Conservation (phyloP, 768 basidiomycete genomes). For the Leccinum ochraceum region DNA sequence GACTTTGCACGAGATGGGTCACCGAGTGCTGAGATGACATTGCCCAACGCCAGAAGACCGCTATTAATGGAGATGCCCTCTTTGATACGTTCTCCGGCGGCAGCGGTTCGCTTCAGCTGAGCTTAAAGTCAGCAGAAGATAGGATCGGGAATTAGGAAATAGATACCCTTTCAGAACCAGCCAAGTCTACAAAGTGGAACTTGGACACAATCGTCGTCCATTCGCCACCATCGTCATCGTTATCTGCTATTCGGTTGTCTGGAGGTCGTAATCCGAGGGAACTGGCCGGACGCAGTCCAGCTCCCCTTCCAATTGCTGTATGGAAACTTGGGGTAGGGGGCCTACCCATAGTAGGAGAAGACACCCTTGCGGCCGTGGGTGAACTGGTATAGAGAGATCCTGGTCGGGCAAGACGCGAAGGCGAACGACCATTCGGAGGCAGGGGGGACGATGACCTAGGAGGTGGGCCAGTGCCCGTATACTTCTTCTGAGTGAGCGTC, state of each 20-base stretch:
- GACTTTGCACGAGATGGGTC: constrained; percentile 88
- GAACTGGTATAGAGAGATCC: constrained; percentile 66
- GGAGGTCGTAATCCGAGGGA: constrained; percentile 69
- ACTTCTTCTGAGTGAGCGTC: constrained; percentile 90
- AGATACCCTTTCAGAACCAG: constrained; percentile 88
- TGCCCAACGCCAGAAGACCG: constrained; percentile 93
- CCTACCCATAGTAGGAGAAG: constrained; percentile 76
- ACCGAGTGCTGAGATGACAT: constrained; percentile 96
- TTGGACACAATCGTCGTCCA: constrained; percentile 93
- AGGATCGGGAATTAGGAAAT: constrained; percentile 7
- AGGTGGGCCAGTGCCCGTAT: constrained; percentile 64
- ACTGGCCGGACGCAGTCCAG: constrained; percentile 71
- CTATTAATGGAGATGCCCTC: constrained; percentile 99
- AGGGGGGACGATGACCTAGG: constrained; percentile 78
- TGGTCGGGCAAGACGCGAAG: constrained; percentile 79
- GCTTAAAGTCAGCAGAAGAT: constrained; percentile 22
- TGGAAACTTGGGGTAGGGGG: constrained; percentile 81
- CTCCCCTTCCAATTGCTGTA: constrained; percentile 69
- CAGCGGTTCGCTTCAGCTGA: constrained; percentile 94
- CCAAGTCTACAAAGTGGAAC: constrained; percentile 98
- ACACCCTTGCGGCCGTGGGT: constrained; percentile 45
- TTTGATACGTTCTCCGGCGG: constrained; percentile 93
- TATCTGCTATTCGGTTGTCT: constrained; percentile 39
- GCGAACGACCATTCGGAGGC: constrained; percentile 71
- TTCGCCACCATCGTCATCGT: constrained; percentile 70